These are phyloP conservation scores for Musa beccarii DNA, from an alignment of 176 grass and related monocot genomes.

Conservation along the genomic window DNA sequence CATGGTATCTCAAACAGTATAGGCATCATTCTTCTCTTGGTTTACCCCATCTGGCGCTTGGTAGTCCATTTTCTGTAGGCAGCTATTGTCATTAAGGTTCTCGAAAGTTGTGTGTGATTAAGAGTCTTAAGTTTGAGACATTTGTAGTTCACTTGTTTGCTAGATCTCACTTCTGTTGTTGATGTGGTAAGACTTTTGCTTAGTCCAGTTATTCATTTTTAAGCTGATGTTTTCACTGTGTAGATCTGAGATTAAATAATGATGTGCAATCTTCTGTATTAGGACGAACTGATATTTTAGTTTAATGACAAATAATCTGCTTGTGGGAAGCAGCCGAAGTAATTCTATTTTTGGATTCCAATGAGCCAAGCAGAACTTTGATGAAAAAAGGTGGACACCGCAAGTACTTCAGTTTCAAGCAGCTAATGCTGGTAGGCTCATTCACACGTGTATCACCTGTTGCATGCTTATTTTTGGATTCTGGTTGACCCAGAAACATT, in stretches of 20 bases:
- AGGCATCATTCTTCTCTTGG: conserved; percentile 65
- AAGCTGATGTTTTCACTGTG: neutral
- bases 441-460: too few species aligned
- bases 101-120: neutral
- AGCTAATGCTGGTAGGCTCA: too few species aligned
- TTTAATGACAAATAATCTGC: too few species aligned
- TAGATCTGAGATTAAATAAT: neutral
- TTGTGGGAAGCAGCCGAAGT: too few species aligned
- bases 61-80: conserved; percentile 38
- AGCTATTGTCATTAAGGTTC: neutral
- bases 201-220: neutral
- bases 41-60: conserved; percentile 62
- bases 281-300: too few species aligned
- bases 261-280: neutral
- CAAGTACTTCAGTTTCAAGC: too few species aligned
- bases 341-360: too few species aligned
- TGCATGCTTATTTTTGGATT: too few species aligned
- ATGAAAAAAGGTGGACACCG: too few species aligned
- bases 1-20: conserved; percentile 65
- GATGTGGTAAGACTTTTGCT: neutral
- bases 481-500: too few species aligned
- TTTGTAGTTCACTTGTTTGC: neutral
- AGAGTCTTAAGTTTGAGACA: neutral
- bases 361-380: too few species aligned
- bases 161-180: neutral